Evolutionary conservation across 257 asterid genomes (phyloP).

Genomic region (Nicotiana obtusifolia): DNA sequence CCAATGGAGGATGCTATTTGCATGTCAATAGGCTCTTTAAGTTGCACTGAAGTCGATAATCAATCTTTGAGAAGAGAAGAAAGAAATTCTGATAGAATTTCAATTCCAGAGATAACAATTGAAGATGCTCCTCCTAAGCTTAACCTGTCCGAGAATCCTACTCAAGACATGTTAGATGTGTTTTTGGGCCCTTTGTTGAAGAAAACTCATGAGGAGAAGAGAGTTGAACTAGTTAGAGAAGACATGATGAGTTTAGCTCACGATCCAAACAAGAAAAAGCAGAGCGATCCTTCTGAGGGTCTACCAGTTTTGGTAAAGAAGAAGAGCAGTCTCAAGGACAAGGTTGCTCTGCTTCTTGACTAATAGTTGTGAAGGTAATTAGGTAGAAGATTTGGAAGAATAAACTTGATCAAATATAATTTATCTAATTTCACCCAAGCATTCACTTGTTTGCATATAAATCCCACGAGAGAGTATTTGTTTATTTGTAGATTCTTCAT

Average conservation of each 20-base stretch:
- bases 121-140: slow-evolving; percentile 9
- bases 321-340: slow-evolving; percentile 43
- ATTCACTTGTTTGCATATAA: neutral
- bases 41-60: neutral
- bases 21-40: neutral
- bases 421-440: neutral
- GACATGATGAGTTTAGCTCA: slow-evolving; percentile 12
- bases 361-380: neutral
- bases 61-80: neutral
- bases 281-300: slow-evolving; percentile 5
- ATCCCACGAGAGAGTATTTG: neutral
- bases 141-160: slow-evolving; percentile 24
- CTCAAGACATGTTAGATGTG: slow-evolving; percentile 37
- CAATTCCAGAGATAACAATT: slow-evolving; percentile 8
- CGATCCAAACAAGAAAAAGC: slow-evolving; percentile 10
- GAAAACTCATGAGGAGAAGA: slow-evolving; percentile 24
- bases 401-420: neutral
- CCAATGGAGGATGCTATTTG: neutral
- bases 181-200: slow-evolving; percentile 37
- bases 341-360: slow-evolving; percentile 37
- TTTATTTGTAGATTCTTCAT: neutral
- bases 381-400: neutral
- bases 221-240: slow-evolving; percentile 12
- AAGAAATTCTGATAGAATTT: neutral
- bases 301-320: slow-evolving; percentile 23